Percentiles rank a stretch among this genome's conserved stretches.
phyloP scores from a whole-genome alignment of 371 early-diverging fungal genomes.

The Mortierella sp. region DNA sequence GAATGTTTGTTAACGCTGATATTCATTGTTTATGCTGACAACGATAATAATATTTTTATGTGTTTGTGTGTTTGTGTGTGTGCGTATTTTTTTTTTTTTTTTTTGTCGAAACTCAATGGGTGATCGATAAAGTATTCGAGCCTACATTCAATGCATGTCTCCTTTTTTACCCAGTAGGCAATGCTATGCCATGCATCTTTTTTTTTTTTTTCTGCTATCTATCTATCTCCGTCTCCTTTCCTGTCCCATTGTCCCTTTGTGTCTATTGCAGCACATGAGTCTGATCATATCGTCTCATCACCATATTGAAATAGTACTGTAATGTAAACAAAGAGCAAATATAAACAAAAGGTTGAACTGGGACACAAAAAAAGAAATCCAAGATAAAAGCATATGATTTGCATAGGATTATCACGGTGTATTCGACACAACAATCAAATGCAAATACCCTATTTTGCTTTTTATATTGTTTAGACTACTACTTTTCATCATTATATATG shows the following conservation, averaged over 20 bases:
- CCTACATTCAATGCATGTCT: constrained; percentile 1
- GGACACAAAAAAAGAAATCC: background rate
- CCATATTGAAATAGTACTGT: background rate
- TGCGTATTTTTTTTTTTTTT: too few species aligned
- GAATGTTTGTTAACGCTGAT: too few species aligned
- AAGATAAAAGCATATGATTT: constrained; percentile 33
- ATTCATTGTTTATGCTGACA: background rate
- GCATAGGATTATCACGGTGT: constrained; percentile 18
- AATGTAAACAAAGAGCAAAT: background rate
- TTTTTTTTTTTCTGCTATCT: constrained; percentile 11
- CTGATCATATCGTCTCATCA: background rate
- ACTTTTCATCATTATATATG: too few species aligned
- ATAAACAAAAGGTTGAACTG: background rate
- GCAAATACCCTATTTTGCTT: background rate
- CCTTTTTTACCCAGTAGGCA: constrained; percentile 12
- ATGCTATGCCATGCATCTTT: constrained; percentile 14
- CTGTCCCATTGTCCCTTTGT: background rate
- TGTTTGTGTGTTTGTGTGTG: too few species aligned
- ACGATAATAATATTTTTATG: too few species aligned
- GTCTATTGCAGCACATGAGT: background rate
- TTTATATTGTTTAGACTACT: background rate
- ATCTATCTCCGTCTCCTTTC: constrained; percentile 1
- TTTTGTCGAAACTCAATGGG: background rate
- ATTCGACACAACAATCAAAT: background rate
- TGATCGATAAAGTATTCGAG: too few species aligned